These are phyloP conservation scores for Pythium dissotocum DNA, from an alignment of 352 stramenopile species.

Conservation along the genomic window DNA sequence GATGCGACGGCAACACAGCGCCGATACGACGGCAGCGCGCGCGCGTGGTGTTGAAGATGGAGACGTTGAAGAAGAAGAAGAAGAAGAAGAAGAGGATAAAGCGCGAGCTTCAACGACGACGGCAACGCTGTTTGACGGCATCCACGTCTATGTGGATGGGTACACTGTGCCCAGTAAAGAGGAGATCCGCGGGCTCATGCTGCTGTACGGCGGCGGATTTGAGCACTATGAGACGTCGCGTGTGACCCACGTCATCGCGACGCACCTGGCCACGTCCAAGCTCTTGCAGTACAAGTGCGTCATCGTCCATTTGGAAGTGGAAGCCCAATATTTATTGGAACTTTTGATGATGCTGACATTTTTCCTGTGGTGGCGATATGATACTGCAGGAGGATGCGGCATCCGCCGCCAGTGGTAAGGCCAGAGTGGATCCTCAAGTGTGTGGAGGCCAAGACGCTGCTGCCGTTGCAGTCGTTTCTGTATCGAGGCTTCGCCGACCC, in stretches of 20 bases:
- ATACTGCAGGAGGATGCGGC: constrained; percentile 49
- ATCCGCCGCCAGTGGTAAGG: constrained; percentile 74
- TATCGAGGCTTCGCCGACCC: constrained; percentile 80
- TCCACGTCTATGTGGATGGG: constrained; percentile 88
- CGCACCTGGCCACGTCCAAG: constrained; percentile 83
- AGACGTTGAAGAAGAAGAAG: neutral
- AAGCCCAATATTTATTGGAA: neutral
- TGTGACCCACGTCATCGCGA: constrained; percentile 90
- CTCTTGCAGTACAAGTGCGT: constrained; percentile 80
- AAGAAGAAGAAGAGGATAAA: neutral
- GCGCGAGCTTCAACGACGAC: constrained; percentile 13
- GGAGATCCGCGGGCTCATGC: constrained; percentile 79
- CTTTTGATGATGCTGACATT: neutral
- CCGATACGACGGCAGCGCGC: constrained; percentile 20
- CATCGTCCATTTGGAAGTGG: neutral
- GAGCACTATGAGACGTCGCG: constrained; percentile 86
- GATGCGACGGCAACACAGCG: neutral
- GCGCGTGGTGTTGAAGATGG: constrained; percentile 6
- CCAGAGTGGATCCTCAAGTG: constrained; percentile 93
- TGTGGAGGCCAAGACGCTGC: constrained; percentile 65
- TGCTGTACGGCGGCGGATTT: constrained; percentile 80
- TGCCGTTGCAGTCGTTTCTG: constrained; percentile 83
- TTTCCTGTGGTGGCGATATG: neutral
- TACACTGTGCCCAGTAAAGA: constrained; percentile 85
- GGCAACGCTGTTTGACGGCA: constrained; percentile 57